These are phyloP conservation scores for Cyclostephanos invisitatus DNA, from an alignment of 108 stramenopile species.

Conservation along the genomic window DNA sequence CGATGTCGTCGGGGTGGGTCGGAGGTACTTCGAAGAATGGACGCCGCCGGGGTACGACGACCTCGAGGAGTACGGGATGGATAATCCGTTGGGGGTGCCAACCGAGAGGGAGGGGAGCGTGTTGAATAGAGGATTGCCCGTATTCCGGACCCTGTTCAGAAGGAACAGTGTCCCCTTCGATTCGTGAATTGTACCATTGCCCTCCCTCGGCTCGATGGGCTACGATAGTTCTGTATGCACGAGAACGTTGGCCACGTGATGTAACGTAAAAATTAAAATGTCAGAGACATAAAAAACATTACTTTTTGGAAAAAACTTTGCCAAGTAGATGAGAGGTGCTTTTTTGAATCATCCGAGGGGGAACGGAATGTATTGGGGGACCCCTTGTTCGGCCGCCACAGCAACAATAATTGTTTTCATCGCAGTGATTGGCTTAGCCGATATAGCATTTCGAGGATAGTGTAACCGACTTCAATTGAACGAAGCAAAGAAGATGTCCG, in stretches of 20 bases:
- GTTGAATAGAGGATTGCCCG: slow-evolving; percentile 66
- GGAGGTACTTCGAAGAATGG: slow-evolving; percentile 1
- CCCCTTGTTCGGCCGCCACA: neutral
- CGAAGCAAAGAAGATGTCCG: slow-evolving; percentile 2
- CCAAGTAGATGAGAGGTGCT: no score
- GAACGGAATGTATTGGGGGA: neutral
- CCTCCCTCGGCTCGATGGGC: no score
- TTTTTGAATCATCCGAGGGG: neutral
- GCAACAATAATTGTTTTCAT: neutral
- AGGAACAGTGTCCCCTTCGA: slow-evolving; percentile 43
- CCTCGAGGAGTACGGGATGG: slow-evolving; percentile 54
- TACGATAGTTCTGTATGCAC: no score
- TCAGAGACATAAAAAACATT: neutral
- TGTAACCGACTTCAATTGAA: neutral
- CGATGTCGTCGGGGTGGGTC: neutral
- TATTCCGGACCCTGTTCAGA: slow-evolving; percentile 70
- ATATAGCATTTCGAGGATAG: neutral
- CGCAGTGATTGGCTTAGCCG: neutral
- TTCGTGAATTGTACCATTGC: neutral
- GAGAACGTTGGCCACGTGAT: no score
- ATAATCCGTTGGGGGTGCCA: slow-evolving; percentile 75
- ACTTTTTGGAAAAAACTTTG: neutral
- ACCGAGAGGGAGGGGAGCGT: slow-evolving; percentile 90
- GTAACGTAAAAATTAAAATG: no score
- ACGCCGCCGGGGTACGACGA: slow-evolving; percentile 45